Percentiles rank a stretch among this genome's conserved stretches.
phyloP scores from a whole-genome alignment of 371 early-diverging fungal species.

The Lichtheimia ornata region DNA sequence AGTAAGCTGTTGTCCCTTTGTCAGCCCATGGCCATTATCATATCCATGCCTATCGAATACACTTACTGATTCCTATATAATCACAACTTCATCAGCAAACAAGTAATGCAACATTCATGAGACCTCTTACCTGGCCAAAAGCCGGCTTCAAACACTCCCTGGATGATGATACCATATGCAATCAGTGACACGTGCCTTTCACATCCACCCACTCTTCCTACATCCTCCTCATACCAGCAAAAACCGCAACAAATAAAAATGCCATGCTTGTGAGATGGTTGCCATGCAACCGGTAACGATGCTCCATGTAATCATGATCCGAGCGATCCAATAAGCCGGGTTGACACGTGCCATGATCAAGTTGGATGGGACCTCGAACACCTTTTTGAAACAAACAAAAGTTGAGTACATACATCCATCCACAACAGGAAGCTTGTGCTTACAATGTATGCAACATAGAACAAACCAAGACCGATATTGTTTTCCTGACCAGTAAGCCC shows the following conservation, averaged over 20 bases:
- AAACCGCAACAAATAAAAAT: conserved; percentile 50
- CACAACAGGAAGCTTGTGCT: conserved; percentile 2
- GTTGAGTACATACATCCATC: background rate
- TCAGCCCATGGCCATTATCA: too few species aligned
- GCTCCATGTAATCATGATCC: conserved; percentile 57
- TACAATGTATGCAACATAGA: conserved; percentile 55
- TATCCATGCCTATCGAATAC: too few species aligned
- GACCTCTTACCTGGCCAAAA: conserved; percentile 53
- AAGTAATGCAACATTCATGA: too few species aligned
- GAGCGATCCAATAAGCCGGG: conserved; percentile 49
- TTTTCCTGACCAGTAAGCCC: conserved; percentile 36
- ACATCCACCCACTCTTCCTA: background rate
- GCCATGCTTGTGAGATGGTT: conserved; percentile 46
- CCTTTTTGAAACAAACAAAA: conserved; percentile 13
- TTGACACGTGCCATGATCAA: conserved; percentile 51
- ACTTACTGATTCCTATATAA: conserved; percentile 32
- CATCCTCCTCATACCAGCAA: conserved; percentile 38
- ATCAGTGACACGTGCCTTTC: background rate
- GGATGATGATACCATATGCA: background rate
- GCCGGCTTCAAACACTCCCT: conserved; percentile 55
- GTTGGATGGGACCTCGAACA: conserved; percentile 53
- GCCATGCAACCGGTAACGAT: conserved; percentile 52
- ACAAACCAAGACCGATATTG: conserved; percentile 48
- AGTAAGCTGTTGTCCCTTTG: conserved; percentile 29
- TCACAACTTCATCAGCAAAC: background rate